A percentile compares a stretch with the other conserved stretches of the same genome.
These are phyloP conservation scores for Cardamine resedifolia DNA, from an alignment of 345 rosid species.

Conservation along the genomic window DNA sequence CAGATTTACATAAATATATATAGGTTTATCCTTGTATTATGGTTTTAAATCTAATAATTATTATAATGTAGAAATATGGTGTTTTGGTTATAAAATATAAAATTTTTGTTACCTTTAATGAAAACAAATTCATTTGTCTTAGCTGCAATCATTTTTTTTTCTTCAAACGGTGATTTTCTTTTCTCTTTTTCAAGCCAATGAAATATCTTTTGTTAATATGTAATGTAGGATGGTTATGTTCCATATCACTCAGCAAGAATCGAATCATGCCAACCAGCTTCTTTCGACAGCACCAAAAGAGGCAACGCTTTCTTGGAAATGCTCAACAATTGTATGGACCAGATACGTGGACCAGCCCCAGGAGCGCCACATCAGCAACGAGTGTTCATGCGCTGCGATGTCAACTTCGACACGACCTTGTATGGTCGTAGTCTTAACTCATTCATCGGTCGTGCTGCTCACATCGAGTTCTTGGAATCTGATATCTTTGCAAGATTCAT, in stretches of 20 bases:
- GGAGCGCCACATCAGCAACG: conserved; percentile 44
- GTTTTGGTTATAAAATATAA: too few species aligned
- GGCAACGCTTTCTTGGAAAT: conserved; percentile 80
- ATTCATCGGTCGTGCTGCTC: conserved; percentile 92
- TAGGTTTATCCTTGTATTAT: too few species aligned
- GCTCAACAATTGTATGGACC: conserved; percentile 92
- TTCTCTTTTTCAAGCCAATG: not conserved
- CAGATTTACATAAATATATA: too few species aligned
- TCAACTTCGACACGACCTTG: conserved; percentile 72
- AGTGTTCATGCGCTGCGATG: conserved; percentile 88
- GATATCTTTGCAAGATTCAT: conserved; percentile 80
- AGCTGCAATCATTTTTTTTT: too few species aligned
- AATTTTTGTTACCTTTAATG: too few species aligned
- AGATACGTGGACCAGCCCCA: conserved; percentile 63
- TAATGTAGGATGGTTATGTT: conserved; percentile 84
- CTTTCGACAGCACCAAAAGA: conserved; percentile 69
- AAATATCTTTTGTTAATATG: not conserved
- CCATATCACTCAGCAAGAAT: conserved; percentile 97
- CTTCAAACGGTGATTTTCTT: too few species aligned
- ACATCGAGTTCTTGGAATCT: conserved; percentile 88
- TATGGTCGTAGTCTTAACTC: conserved; percentile 83
- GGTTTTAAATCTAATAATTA: too few species aligned
- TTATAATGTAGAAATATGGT: too few species aligned
- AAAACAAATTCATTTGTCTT: too few species aligned
- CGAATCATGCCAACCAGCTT: conserved; percentile 77